A percentile compares a stretch with the other conserved stretches of the same genome.
Evolutionary conservation across 2,329 filamentous ascomycete genomes (phyloP).

Genomic region (Fusarium albidum): DNA sequence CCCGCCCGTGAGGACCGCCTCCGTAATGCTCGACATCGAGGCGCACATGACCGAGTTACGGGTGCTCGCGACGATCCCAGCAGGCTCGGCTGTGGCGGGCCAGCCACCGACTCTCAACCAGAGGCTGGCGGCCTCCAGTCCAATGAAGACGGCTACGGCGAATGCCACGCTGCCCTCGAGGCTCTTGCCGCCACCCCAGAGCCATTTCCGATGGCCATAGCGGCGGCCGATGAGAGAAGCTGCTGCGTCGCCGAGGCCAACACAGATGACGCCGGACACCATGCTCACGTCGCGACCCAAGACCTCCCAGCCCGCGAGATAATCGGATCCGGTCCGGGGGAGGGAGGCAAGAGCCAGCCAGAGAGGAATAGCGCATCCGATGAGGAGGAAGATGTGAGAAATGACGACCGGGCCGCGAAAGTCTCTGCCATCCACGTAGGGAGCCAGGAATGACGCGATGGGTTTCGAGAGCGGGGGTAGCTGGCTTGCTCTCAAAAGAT

Average conservation of each 20-base stretch:
- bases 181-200: slow-evolving; percentile 96
- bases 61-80: slow-evolving; percentile 45
- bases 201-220: slow-evolving; percentile 89
- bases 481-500: slow-evolving; percentile 89
- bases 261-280: slow-evolving; percentile 91
- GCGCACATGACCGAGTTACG: slow-evolving; percentile 79
- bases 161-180: slow-evolving; percentile 89
- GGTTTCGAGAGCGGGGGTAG: slow-evolving; percentile 88
- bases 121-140: slow-evolving; percentile 72
- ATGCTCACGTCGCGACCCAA: slow-evolving; percentile 81
- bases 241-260: slow-evolving; percentile 93
- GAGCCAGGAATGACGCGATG: slow-evolving; percentile 85
- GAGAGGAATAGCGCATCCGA: slow-evolving; percentile 93
- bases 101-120: slow-evolving; percentile 85
- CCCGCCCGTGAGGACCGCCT: slow-evolving; percentile 93
- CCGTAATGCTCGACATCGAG: slow-evolving; percentile 84
- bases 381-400: slow-evolving; percentile 93
- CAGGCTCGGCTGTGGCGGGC: slow-evolving; percentile 60
- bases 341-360: slow-evolving; percentile 86
- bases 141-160: slow-evolving; percentile 77
- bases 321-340: slow-evolving; percentile 61
- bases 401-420: slow-evolving; percentile 94
- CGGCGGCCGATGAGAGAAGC: slow-evolving; percentile 89
- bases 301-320: slow-evolving; percentile 79
- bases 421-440: slow-evolving; percentile 94